A percentile compares a stretch with the other conserved stretches of the same genome.
Conservation (phyloP, 257 asterid species). For the Primulina tabacum region DNA sequence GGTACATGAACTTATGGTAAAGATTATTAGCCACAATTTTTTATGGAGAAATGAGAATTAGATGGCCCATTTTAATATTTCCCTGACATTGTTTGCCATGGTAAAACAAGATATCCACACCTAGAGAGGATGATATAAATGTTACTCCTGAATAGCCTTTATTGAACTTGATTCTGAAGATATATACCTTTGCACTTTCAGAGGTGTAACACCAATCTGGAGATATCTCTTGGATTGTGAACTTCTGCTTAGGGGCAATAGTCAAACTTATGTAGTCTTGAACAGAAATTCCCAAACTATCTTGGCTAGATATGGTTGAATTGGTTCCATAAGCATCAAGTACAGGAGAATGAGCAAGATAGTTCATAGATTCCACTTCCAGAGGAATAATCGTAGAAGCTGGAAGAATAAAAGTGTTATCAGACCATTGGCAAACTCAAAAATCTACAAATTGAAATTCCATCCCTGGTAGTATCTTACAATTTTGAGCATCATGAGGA, state of each 20-base stretch:
- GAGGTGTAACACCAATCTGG: conserved; percentile 92
- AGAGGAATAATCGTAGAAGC: conserved; percentile 38
- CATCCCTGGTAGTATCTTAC: conserved; percentile 41
- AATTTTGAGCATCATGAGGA: conserved; percentile 30
- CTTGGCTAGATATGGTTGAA: conserved; percentile 53
- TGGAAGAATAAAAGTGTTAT: conserved; percentile 33
- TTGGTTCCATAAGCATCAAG: conserved; percentile 34
- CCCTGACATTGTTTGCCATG: neutral
- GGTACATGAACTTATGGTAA: neutral
- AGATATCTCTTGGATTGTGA: conserved; percentile 70
- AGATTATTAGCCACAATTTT: conserved; percentile 2
- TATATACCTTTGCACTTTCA: conserved; percentile 75
- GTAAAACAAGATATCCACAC: conserved; percentile 4
- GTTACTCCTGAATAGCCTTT: conserved; percentile 16
- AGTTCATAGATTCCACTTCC: conserved; percentile 38
- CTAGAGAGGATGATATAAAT: conserved; percentile 5
- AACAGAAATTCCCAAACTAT: conserved; percentile 41
- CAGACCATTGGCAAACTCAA: conserved; percentile 14
- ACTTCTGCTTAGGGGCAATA: conserved; percentile 67
- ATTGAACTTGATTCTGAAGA: conserved; percentile 9
- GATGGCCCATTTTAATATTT: neutral
- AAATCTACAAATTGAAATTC: conserved; percentile 14
- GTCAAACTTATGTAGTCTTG: conserved; percentile 51
- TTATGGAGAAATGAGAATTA: neutral
- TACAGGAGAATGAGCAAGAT: conserved; percentile 39